These are phyloP conservation scores for Diaporthe amygdali DNA, from an alignment of 2,329 filamentous ascomycete genomes.

Conservation along the genomic window DNA sequence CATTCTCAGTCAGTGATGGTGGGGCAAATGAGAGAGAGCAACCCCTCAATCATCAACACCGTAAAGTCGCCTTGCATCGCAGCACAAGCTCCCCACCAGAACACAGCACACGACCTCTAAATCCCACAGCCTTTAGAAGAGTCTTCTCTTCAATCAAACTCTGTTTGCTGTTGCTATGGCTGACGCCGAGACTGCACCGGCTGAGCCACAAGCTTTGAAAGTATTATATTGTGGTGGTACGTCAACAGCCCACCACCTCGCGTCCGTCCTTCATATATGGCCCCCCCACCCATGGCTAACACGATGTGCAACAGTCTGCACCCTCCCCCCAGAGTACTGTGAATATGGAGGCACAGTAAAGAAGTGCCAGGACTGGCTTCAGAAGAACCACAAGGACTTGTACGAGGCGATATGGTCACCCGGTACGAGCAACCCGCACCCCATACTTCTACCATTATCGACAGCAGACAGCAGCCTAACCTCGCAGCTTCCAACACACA, in stretches of 20 bases:
- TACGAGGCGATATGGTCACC: constrained; percentile 85
- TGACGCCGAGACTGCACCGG: constrained; percentile 50
- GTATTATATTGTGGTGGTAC: constrained; percentile 65
- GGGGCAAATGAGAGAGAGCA: neutral
- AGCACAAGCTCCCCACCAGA: neutral
- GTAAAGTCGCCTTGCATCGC: neutral
- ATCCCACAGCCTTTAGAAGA: neutral
- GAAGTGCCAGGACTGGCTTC: constrained; percentile 97
- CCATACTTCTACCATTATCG: neutral
- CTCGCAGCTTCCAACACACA: constrained; percentile 37
- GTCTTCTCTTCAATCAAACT: neutral
- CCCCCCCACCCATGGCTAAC: constrained; percentile 22
- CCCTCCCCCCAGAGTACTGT: constrained; percentile 83
- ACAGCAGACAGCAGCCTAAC: constrained; percentile 9
- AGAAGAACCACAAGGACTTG: constrained; percentile 73
- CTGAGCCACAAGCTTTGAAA: constrained; percentile 56
- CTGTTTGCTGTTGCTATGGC: constrained; percentile 49
- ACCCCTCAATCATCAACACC: constrained; percentile 1
- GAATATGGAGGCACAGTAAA: constrained; percentile 96
- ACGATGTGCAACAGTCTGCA: constrained; percentile 56
- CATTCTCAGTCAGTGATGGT: neutral
- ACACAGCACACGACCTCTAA: neutral
- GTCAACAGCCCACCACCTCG: constrained; percentile 32
- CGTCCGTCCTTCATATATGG: constrained; percentile 13
- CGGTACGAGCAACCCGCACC: constrained; percentile 55